A percentile compares a stretch with the other conserved stretches of the same genome.
Evolutionary conservation across 768 basidiomycete genomes (phyloP).

Genomic region (Cyclocybe aegerita): DNA sequence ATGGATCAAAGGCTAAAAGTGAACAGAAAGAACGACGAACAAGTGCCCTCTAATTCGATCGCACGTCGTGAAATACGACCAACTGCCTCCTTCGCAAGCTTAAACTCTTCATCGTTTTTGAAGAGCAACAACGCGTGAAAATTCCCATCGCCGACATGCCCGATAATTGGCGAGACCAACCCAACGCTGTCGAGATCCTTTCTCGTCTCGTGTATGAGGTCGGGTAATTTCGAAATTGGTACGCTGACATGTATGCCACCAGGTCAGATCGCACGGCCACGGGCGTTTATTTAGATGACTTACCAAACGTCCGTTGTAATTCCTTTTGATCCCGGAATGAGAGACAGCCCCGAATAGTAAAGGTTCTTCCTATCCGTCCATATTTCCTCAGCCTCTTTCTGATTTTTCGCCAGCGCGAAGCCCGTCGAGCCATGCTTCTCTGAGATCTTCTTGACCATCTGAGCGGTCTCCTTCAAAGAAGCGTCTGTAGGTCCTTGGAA

Average conservation of each 20-base stretch:
- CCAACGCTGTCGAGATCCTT: slow-evolving; percentile 60
- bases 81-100: slow-evolving; percentile 42
- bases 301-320: slow-evolving; percentile 74
- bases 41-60: slow-evolving; percentile 76
- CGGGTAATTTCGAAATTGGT: slow-evolving; percentile 62
- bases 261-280: no score
- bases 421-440: slow-evolving; percentile 66
- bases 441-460: slow-evolving; percentile 54
- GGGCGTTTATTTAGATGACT: no score
- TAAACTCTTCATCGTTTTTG: slow-evolving; percentile 51
- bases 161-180: slow-evolving; percentile 62
- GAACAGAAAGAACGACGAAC: no score
- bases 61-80: slow-evolving; percentile 66
- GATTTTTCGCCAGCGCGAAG: slow-evolving; percentile 61
- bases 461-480: slow-evolving; percentile 56
- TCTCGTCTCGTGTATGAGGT: slow-evolving; percentile 68
- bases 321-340: slow-evolving; percentile 53
- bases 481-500: slow-evolving; percentile 68
- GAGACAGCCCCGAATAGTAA: slow-evolving; percentile 53
- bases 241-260: slow-evolving; percentile 29
- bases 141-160: slow-evolving; percentile 74
- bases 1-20: no score
- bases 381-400: slow-evolving; percentile 67
- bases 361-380: slow-evolving; percentile 77
- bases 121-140: slow-evolving; percentile 55